phyloP scores from a whole-genome alignment of 2,329 filamentous ascomycete species.

The Arthrobotrys sinensis region DNA sequence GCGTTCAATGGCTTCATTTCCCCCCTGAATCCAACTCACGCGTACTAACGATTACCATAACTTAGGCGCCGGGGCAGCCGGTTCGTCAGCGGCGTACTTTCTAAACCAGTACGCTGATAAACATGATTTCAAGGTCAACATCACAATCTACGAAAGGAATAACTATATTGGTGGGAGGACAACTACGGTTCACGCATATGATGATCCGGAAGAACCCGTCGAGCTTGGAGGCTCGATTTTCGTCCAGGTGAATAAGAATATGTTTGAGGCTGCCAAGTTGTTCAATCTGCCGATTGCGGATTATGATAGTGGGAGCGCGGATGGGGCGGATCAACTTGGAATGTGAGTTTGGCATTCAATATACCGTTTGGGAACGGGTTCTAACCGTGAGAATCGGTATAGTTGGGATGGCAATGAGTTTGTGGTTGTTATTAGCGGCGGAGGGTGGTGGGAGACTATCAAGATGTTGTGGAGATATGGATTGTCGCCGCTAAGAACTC shows the following conservation, averaged over 20 bases:
- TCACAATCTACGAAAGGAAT: conserved; percentile 89
- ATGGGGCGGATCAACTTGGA: conserved; percentile 61
- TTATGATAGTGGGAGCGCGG: conserved; percentile 70
- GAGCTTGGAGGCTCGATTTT: conserved; percentile 96
- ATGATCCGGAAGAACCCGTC: conserved; percentile 77
- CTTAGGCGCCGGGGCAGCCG: conserved; percentile 87
- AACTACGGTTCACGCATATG: conserved; percentile 84
- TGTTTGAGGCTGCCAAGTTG: conserved; percentile 79
- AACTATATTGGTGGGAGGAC: conserved; percentile 84
- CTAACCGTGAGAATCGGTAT: conserved; percentile 70
- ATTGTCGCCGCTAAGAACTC: conserved; percentile 80
- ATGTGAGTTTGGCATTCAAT: conserved; percentile 58
- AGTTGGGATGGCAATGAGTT: conserved; percentile 88
- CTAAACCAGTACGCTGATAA: conserved; percentile 79
- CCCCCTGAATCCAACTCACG: background rate
- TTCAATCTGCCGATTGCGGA: conserved; percentile 78
- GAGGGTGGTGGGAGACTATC: conserved; percentile 83
- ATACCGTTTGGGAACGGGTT: background rate
- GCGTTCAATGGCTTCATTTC: background rate
- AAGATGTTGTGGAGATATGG: conserved; percentile 91
- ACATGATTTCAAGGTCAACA: conserved; percentile 76
- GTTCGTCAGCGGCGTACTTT: conserved; percentile 88
- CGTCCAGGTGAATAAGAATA: conserved; percentile 84
- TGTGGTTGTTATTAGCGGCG: conserved; percentile 76
- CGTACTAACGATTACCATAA: background rate